phyloP scores from a whole-genome alignment of 495 filamentous ascomycete species.

The Talaromyces liani region DNA sequence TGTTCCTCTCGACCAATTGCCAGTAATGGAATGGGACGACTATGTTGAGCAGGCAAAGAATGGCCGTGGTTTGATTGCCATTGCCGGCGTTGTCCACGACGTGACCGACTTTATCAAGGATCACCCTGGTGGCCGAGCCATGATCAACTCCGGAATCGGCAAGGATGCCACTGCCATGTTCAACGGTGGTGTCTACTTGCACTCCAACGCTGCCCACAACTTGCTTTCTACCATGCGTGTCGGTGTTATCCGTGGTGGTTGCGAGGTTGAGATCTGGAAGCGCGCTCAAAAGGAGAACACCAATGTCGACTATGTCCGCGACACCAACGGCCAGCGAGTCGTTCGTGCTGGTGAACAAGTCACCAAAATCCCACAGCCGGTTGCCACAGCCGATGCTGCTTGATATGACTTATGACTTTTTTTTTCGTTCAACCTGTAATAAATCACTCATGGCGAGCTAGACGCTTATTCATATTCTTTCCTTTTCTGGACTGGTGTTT shows the following conservation, averaged over 20 bases:
- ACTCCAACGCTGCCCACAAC: slow-evolving; percentile 98
- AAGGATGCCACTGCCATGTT: slow-evolving; percentile 99
- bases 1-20: slow-evolving; percentile 84
- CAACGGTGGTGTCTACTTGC: slow-evolving; percentile 97
- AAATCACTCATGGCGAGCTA: not conserved
- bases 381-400: slow-evolving; percentile 41
- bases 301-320: slow-evolving; percentile 71
- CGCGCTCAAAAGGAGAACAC: slow-evolving; percentile 85
- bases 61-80: slow-evolving; percentile 77
- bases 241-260: slow-evolving; percentile 91
- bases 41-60: slow-evolving; percentile 83
- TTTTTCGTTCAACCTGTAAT: not conserved
- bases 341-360: slow-evolving; percentile 85
- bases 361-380: slow-evolving; percentile 62
- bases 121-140: slow-evolving; percentile 92
- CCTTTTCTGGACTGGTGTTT: not conserved
- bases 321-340: slow-evolving; percentile 73
- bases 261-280: slow-evolving; percentile 99
- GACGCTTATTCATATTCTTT: not conserved
- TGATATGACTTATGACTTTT: slow-evolving; percentile 12
- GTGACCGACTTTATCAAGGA: slow-evolving; percentile 91
- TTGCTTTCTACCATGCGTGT: slow-evolving; percentile 93
- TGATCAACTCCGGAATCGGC: slow-evolving; percentile 87
- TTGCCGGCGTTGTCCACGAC: slow-evolving; percentile 96
- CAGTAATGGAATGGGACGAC: slow-evolving; percentile 95